A percentile compares a stretch with the other conserved stretches of the same genome.
These are phyloP conservation scores for Cercospora nicotianae DNA, from an alignment of 2,329 filamentous ascomycete genomes.

Conservation along the genomic window DNA sequence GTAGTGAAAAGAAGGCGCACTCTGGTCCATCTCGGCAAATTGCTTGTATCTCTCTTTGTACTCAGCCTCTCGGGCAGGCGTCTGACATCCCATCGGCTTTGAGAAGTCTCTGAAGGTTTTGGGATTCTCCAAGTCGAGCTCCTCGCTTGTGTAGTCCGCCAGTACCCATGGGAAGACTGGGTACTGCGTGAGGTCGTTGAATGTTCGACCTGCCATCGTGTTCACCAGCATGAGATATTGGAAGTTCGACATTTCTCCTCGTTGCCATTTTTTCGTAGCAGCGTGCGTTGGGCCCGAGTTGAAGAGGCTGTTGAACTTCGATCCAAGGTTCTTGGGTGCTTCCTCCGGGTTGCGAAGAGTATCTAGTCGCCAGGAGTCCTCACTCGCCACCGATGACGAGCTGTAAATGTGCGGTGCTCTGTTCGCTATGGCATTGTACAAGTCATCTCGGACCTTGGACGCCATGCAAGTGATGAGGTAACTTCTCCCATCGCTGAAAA, in stretches of 20 bases:
- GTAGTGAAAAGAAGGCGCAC: slow-evolving; percentile 84
- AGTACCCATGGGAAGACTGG: slow-evolving; percentile 97
- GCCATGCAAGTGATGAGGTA: slow-evolving; percentile 87
- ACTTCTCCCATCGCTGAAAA: slow-evolving; percentile 94
- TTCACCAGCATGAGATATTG: slow-evolving; percentile 99
- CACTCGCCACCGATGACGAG: slow-evolving; percentile 65
- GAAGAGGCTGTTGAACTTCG: slow-evolving; percentile 90
- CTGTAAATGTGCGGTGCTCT: slow-evolving; percentile 74
- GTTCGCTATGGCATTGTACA: slow-evolving; percentile 71
- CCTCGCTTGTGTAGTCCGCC: slow-evolving; percentile 91
- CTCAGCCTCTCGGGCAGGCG: slow-evolving; percentile 69
- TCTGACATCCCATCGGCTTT: slow-evolving; percentile 95
- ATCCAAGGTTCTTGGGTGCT: slow-evolving; percentile 68
- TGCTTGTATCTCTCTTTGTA: slow-evolving; percentile 83
- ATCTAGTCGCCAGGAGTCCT: slow-evolving; percentile 90
- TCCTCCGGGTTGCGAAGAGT: slow-evolving; percentile 70
- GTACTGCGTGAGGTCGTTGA: slow-evolving; percentile 97
- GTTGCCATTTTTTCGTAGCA: slow-evolving; percentile 84
- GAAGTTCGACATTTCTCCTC: slow-evolving; percentile 96
- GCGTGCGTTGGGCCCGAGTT: slow-evolving; percentile 78
- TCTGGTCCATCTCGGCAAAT: slow-evolving; percentile 81
- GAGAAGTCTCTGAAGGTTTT: slow-evolving; percentile 85
- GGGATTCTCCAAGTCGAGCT: slow-evolving; percentile 82
- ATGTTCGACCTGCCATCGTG: slow-evolving; percentile 92
- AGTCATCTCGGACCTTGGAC: slow-evolving; percentile 70